These are phyloP conservation scores for Coniochaeta hoffmannii DNA, from an alignment of 2,329 filamentous ascomycete species.

Conservation along the genomic window DNA sequence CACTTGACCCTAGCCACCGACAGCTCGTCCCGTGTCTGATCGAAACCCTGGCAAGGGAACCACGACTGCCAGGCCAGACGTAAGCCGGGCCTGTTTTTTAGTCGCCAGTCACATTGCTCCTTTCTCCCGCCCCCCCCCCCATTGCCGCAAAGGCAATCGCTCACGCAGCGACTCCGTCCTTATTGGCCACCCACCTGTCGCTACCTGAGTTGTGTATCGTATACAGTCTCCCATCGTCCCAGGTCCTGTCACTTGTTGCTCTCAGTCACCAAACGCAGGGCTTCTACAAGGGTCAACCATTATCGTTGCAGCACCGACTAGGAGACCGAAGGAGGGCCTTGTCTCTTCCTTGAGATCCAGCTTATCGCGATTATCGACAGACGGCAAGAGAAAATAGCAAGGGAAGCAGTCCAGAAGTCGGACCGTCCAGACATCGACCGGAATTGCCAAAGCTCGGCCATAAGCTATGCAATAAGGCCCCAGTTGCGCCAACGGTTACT, in stretches of 20 bases:
- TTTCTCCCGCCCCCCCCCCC: constrained; percentile 12
- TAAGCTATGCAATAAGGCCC: constrained; percentile 10
- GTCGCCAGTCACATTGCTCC: constrained; percentile 17
- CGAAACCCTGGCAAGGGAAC: constrained; percentile 15
- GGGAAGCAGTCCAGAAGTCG: background rate
- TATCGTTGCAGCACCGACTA: constrained; percentile 10
- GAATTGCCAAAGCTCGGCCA: background rate
- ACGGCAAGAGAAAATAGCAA: constrained; percentile 1
- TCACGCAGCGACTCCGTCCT: constrained; percentile 10
- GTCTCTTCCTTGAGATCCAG: background rate
- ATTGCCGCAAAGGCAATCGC: constrained; percentile 13
- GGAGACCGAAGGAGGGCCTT: background rate
- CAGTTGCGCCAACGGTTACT: constrained; percentile 5
- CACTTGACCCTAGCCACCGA: constrained; percentile 4
- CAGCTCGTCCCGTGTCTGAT: constrained; percentile 10
- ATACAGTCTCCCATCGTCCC: constrained; percentile 2
- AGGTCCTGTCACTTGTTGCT: constrained; percentile 6
- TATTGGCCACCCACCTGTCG: constrained; percentile 15
- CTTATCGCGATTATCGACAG: background rate
- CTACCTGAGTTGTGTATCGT: constrained; percentile 7
- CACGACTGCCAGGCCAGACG: constrained; percentile 11
- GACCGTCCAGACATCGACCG: background rate
- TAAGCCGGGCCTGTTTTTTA: constrained; percentile 15
- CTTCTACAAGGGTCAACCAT: constrained; percentile 7
- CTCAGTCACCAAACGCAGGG: constrained; percentile 5